Percentiles rank a stretch among this genome's conserved stretches.
Evolutionary conservation across 75 land plant genomes (phyloP).

Genomic region (Sequoia sempervirens): DNA sequence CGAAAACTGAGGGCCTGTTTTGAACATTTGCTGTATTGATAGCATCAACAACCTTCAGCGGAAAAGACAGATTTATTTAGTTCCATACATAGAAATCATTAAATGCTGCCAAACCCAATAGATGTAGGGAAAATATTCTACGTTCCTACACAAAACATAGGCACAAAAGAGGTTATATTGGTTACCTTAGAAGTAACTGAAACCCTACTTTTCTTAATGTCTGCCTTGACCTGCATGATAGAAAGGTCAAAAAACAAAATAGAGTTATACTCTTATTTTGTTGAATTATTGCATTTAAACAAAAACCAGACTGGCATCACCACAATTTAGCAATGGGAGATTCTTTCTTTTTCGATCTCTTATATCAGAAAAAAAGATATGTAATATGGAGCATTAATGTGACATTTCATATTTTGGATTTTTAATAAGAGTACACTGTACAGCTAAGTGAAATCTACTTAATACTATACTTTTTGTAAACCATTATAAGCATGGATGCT

Average conservation of each 20-base stretch:
- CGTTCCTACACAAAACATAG: too few relatives aligned
- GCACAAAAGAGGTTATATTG: too few relatives aligned
- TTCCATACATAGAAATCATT: not conserved
- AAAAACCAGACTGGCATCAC: not conserved
- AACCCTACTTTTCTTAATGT: too few relatives aligned
- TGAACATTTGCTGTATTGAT: constrained; percentile 46
- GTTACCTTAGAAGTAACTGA: too few relatives aligned
- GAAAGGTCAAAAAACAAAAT: too few relatives aligned
- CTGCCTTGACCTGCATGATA: too few relatives aligned
- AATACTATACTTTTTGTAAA: not conserved
- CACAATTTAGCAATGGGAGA: not conserved
- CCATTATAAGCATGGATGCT: not conserved
- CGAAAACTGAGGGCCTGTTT: constrained; percentile 66
- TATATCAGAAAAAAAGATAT: not conserved
- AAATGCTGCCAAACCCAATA: too few relatives aligned
- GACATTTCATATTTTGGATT: not conserved
- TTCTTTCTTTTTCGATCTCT: not conserved
- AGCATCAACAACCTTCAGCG: too few relatives aligned
- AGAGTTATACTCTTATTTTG: too few relatives aligned
- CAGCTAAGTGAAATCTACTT: not conserved
- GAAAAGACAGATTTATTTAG: not conserved
- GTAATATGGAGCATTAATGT: not conserved
- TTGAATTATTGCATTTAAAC: too few relatives aligned
- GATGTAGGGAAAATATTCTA: too few relatives aligned
- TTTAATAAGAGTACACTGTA: not conserved